These are phyloP conservation scores for Penicillium malachiteum DNA, from an alignment of 495 filamentous ascomycete genomes.

Conservation along the genomic window DNA sequence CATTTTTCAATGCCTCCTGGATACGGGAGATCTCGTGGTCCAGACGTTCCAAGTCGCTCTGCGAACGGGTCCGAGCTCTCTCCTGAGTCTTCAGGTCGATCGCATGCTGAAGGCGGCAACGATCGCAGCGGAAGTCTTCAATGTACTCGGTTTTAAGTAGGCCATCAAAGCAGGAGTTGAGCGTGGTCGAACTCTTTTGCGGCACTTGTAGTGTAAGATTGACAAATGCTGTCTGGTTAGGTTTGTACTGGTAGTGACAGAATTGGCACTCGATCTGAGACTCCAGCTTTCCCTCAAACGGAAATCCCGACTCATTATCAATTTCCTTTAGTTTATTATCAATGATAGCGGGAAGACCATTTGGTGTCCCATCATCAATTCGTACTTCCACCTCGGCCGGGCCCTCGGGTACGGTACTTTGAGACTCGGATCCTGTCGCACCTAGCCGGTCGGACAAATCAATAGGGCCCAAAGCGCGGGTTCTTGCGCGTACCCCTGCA, in stretches of 20 bases:
- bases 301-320: slow-evolving; percentile 71
- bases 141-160: slow-evolving; percentile 94
- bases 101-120: slow-evolving; percentile 83
- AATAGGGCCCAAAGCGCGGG: slow-evolving; percentile 30
- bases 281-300: slow-evolving; percentile 80
- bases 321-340: slow-evolving; percentile 45
- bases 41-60: slow-evolving; percentile 50
- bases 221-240: slow-evolving; percentile 81
- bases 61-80: slow-evolving; percentile 41
- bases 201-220: slow-evolving; percentile 91
- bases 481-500: slow-evolving; percentile 70
- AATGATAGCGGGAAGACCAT: slow-evolving; percentile 42
- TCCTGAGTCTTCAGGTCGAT: slow-evolving; percentile 53
- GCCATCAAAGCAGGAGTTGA: slow-evolving; percentile 82
- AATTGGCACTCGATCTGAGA: slow-evolving; percentile 90
- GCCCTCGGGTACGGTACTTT: slow-evolving; percentile 19
- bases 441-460: slow-evolving; percentile 15
- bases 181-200: slow-evolving; percentile 63
- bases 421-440: slow-evolving; percentile 12
- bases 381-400: slow-evolving; percentile 39
- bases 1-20: slow-evolving; percentile 60
- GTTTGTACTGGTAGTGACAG: slow-evolving; percentile 85
- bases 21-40: slow-evolving; percentile 56
- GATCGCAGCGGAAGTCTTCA: slow-evolving; percentile 94
- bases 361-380: slow-evolving; percentile 41